These are phyloP conservation scores for Cerrena zonata DNA, from an alignment of 1,284 basidiomycete species.

Conservation along the genomic window DNA sequence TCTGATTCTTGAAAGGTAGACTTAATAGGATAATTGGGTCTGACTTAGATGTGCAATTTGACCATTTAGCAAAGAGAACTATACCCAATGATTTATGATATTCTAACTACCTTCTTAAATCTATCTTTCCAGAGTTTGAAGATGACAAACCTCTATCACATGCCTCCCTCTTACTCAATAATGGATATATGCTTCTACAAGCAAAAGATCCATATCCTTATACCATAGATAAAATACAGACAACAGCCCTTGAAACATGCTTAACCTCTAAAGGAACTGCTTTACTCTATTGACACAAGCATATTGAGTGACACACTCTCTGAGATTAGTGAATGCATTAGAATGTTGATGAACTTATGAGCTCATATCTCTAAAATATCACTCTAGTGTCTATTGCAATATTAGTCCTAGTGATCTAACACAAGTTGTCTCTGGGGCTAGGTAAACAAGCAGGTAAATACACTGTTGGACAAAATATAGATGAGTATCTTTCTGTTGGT, in stretches of 20 bases:
- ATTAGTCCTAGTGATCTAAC: conserved; percentile 12
- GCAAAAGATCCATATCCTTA: too few species aligned
- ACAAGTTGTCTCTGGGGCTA: conserved; percentile 10
- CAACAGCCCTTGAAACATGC: too few species aligned
- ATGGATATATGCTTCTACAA: conserved; percentile 5
- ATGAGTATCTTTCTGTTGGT: conserved; percentile 12
- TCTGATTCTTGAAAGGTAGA: too few species aligned
- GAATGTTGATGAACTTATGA: conserved; percentile 18
- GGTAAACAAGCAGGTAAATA: conserved; percentile 18
- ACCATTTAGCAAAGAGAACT: conserved; percentile 24
- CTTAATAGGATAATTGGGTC: too few species aligned
- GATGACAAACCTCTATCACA: background rate
- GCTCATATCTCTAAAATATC: conserved; percentile 19
- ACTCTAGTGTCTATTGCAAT: conserved; percentile 22
- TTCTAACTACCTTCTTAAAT: too few species aligned
- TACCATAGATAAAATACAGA: too few species aligned
- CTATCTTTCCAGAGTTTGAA: too few species aligned
- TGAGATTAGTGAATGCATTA: conserved; percentile 20
- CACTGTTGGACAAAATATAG: conserved; percentile 21
- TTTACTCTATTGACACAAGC: conserved; percentile 28
- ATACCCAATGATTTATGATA: conserved; percentile 20
- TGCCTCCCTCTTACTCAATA: conserved; percentile 1
- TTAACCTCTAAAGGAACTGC: conserved; percentile 16
- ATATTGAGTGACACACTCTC: conserved; percentile 16
- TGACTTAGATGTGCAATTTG: conserved; percentile 25